A percentile compares a stretch with the other conserved stretches of the same genome.
These are phyloP conservation scores for Neurospora crassa DNA, from an alignment of 2,329 filamentous ascomycete genomes.

Conservation along the genomic window DNA sequence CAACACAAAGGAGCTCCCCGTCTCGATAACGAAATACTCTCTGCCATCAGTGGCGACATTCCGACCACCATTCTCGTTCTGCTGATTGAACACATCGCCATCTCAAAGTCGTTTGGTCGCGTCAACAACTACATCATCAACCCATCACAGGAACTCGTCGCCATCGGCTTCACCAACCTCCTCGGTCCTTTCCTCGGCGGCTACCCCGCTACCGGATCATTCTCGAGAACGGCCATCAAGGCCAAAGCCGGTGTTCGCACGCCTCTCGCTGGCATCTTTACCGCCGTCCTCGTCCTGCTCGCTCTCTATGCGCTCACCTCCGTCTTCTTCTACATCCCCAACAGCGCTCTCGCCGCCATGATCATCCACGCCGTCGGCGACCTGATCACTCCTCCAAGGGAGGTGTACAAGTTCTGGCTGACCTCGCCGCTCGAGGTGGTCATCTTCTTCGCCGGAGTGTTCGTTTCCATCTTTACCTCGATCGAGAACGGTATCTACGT, in stretches of 20 bases:
- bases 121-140: conserved; percentile 97
- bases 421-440: conserved; percentile 64
- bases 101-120: conserved; percentile 95
- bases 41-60: conserved; percentile 59
- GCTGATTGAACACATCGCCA: conserved; percentile 94
- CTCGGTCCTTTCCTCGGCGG: conserved; percentile 86
- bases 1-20: conserved; percentile 66
- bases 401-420: conserved; percentile 69
- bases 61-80: conserved; percentile 85
- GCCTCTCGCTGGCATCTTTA: conserved; percentile 69
- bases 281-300: conserved; percentile 63
- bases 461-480: conserved; percentile 41
- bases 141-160: conserved; percentile 92
- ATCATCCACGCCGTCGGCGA: conserved; percentile 80
- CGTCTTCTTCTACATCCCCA: conserved; percentile 76
- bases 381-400: conserved; percentile 62
- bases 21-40: conserved; percentile 57
- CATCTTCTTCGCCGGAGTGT: conserved; percentile 66
- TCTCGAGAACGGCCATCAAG: conserved; percentile 67
- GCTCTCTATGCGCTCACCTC: conserved; percentile 69
- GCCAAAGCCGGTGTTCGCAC: conserved; percentile 76
- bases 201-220: conserved; percentile 78
- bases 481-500: conserved; percentile 43
- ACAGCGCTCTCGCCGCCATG: conserved; percentile 58
- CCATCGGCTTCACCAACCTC: conserved; percentile 85